These are phyloP conservation scores for Wickerhamomyces ciferrii DNA, from an alignment of 805 yeast genomes.

Conservation along the genomic window DNA sequence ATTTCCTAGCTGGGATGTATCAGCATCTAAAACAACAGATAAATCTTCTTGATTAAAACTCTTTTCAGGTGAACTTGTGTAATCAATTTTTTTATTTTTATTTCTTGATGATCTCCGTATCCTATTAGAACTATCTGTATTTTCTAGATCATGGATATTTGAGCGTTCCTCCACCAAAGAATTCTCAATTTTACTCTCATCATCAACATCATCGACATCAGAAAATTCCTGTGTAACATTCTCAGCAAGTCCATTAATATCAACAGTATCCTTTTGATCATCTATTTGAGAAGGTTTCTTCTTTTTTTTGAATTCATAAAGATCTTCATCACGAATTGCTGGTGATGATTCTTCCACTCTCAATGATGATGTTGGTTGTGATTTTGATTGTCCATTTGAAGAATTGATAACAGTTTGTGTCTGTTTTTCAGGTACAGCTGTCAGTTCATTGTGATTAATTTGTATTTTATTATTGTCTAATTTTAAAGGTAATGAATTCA, in stretches of 20 bases:
- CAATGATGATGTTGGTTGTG: neutral
- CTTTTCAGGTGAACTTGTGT: neutral
- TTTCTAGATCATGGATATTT: slow-evolving; percentile 1
- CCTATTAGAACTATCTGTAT: neutral
- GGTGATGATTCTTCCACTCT: neutral
- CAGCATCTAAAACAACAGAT: neutral
- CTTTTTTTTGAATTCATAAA: neutral
- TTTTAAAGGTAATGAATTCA: neutral
- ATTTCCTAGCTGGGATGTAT: neutral
- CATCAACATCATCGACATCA: slow-evolving; percentile 24
- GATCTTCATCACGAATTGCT: neutral
- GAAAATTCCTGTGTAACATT: slow-evolving; percentile 23
- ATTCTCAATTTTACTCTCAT: slow-evolving; percentile 15
- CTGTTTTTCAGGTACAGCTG: neutral
- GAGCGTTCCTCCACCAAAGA: neutral
- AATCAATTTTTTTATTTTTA: neutral
- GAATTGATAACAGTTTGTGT: neutral
- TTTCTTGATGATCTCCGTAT: slow-evolving; percentile 3
- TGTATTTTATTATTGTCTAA: neutral
- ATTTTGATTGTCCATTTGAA: neutral
- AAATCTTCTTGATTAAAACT: neutral
- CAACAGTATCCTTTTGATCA: neutral
- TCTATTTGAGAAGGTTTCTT: neutral
- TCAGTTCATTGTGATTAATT: neutral
- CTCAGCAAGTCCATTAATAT: slow-evolving; percentile 6